Conservation (phyloP, 2,329 filamentous ascomycete species). For the Microcyclosporella mali region DNA sequence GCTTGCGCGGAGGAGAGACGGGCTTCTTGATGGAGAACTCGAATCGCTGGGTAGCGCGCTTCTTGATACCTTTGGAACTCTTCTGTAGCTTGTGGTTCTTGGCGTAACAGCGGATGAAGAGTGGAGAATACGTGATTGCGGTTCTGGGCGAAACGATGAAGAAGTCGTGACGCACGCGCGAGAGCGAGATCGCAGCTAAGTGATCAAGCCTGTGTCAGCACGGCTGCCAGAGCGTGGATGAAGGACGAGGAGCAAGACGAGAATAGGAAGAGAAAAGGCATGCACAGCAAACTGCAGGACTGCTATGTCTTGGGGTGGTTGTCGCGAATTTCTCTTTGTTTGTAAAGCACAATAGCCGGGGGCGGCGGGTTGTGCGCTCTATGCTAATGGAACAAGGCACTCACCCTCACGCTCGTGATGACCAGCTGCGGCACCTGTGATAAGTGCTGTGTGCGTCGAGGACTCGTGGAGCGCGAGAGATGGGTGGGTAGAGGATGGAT, state of each 20-base stretch:
- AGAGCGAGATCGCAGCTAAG: conserved; percentile 23
- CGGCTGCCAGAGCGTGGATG: conserved; percentile 1
- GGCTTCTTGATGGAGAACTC: conserved; percentile 22
- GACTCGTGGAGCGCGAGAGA: conserved; percentile 13
- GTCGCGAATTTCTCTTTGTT: conserved; percentile 6
- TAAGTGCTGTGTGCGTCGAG: conserved; percentile 5
- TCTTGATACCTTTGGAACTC: conserved; percentile 41
- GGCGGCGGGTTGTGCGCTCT: neutral
- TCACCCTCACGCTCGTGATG: conserved; percentile 8
- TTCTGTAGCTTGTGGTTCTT: conserved; percentile 43
- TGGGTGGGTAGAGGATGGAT: conserved; percentile 9
- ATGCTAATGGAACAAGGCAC: conserved; percentile 5
- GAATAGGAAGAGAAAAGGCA: neutral
- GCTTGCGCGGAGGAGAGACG: conserved; percentile 21
- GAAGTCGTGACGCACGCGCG: conserved; percentile 6
- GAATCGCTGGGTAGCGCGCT: conserved; percentile 36
- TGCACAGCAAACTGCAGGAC: too few species aligned
- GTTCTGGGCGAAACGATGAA: conserved; percentile 17
- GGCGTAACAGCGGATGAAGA: conserved; percentile 53
- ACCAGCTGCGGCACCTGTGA: conserved; percentile 6
- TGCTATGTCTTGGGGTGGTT: conserved; percentile 1
- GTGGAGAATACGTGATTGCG: conserved; percentile 56
- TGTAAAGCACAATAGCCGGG: conserved; percentile 16
- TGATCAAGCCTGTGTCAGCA: conserved; percentile 19
- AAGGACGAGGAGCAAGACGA: conserved; percentile 3